Conservation (phyloP, 495 filamentous ascomycete species). For the Xylaria nigripes region DNA sequence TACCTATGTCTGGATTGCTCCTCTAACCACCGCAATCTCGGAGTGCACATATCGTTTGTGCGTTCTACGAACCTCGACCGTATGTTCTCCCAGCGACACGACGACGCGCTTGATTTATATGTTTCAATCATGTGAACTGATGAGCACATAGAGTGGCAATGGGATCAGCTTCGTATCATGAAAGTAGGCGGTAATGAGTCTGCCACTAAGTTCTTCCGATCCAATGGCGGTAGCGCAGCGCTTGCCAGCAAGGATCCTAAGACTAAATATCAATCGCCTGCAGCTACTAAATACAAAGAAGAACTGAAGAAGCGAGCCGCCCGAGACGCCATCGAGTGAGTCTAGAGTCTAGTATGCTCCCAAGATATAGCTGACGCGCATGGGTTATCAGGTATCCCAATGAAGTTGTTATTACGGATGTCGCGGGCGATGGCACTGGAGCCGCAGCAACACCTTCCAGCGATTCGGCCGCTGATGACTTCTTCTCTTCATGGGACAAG, state of each 20-base stretch:
- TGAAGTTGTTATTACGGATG: slow-evolving; percentile 79
- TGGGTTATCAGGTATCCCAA: slow-evolving; percentile 59
- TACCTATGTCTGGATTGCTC: slow-evolving; percentile 98
- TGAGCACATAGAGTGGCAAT: slow-evolving; percentile 81
- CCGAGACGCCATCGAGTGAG: slow-evolving; percentile 71
- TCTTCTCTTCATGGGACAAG: slow-evolving; percentile 99
- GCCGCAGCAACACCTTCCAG: slow-evolving; percentile 62
- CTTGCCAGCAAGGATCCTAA: slow-evolving; percentile 92
- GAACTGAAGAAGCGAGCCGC: slow-evolving; percentile 78
- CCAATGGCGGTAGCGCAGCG: slow-evolving; percentile 86
- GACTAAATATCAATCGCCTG: slow-evolving; percentile 87
- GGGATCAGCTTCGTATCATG: slow-evolving; percentile 97
- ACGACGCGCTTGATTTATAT: not conserved
- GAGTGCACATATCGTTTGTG: slow-evolving; percentile 95
- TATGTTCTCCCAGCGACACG: slow-evolving; percentile 42
- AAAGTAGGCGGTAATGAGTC: slow-evolving; percentile 98
- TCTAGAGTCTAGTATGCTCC: not conserved
- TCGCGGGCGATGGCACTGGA: slow-evolving; percentile 50
- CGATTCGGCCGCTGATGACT: slow-evolving; percentile 81
- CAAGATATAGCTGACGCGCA: slow-evolving; percentile 11
- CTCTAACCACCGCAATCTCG: slow-evolving; percentile 81
- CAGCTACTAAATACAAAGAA: slow-evolving; percentile 93
- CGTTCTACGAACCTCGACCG: slow-evolving; percentile 96
- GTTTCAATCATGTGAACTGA: slow-evolving; percentile 7
- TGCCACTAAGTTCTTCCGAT: slow-evolving; percentile 94